Percentiles rank a stretch among this genome's conserved stretches.
phyloP scores from a whole-genome alignment of 1,139 yeast genomes.

The Petasospora rhodanensis region DNA sequence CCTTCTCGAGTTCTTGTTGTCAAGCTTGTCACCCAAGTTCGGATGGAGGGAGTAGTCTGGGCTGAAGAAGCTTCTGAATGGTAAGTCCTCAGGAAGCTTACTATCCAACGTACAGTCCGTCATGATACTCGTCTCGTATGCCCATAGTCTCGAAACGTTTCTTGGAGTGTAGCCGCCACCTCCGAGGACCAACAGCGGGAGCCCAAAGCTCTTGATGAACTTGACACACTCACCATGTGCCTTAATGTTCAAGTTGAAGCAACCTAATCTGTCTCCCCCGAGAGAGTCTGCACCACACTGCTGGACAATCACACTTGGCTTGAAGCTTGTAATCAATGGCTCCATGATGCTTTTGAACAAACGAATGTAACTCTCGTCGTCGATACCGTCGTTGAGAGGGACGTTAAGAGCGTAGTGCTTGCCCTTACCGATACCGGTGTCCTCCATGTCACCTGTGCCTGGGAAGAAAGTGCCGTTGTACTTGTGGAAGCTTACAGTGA shows the following conservation, averaged over 20 bases:
- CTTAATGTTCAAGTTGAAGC: constrained; percentile 82
- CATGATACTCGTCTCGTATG: constrained; percentile 86
- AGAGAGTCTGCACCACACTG: constrained; percentile 98
- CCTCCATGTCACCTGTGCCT: constrained; percentile 89
- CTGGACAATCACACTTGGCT: constrained; percentile 88
- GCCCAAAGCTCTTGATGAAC: constrained; percentile 77
- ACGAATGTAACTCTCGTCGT: constrained; percentile 75
- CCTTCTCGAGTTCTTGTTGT: constrained; percentile 80
- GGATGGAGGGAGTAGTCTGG: constrained; percentile 93
- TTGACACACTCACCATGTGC: constrained; percentile 96
- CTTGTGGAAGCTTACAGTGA: constrained; percentile 94
- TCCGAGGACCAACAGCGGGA: constrained; percentile 88
- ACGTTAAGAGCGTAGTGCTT: constrained; percentile 84
- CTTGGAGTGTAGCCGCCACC: constrained; percentile 99
- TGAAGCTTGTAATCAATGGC: constrained; percentile 75
- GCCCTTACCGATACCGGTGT: constrained; percentile 83
- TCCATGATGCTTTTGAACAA: constrained; percentile 82
- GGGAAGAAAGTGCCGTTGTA: constrained; percentile 96
- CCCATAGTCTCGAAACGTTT: constrained; percentile 92
- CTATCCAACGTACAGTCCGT: constrained; percentile 74
- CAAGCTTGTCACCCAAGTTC: constrained; percentile 79
- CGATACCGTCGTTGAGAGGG: constrained; percentile 94
- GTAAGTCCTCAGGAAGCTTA: constrained; percentile 71
- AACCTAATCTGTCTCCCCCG: constrained; percentile 89
- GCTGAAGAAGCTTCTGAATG: constrained; percentile 84